Conservation (phyloP, 2,329 filamentous ascomycete genomes). For the Aspergillus glaucus region DNA sequence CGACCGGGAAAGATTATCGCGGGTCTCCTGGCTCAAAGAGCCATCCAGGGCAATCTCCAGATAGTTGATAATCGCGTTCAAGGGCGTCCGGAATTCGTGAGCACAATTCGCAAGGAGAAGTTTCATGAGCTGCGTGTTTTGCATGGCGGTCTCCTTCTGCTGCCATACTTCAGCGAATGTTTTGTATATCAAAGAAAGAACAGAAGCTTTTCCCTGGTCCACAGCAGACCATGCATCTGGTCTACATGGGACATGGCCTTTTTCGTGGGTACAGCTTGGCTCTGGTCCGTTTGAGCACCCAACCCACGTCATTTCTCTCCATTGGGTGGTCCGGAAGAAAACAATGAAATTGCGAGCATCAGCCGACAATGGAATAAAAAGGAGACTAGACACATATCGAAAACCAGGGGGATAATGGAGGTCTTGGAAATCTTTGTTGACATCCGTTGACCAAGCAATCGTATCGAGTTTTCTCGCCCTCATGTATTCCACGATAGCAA, state of each 20-base stretch:
- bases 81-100: conserved; percentile 79
- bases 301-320: conserved; percentile 74
- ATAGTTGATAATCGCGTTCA: conserved; percentile 94
- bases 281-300: not conserved
- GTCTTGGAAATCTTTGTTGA: conserved; percentile 70
- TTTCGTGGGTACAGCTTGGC: conserved; percentile 68
- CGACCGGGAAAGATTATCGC: conserved; percentile 74
- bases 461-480: conserved; percentile 65
- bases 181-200: conserved; percentile 78
- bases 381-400: conserved; percentile 63
- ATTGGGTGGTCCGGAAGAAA: conserved; percentile 68
- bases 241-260: conserved; percentile 70
- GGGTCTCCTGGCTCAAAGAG: conserved; percentile 67
- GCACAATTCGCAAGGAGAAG: conserved; percentile 79
- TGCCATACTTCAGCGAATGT: conserved; percentile 87
- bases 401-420: conserved; percentile 74
- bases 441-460: conserved; percentile 69
- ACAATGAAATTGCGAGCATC: conserved; percentile 77
- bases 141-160: conserved; percentile 75
- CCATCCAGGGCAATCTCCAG: conserved; percentile 83
- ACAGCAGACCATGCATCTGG: conserved; percentile 81
- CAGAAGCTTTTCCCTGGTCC: conserved; percentile 78
- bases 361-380: conserved; percentile 71
- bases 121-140: conserved; percentile 71
- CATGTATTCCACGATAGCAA: conserved; percentile 78